Evolutionary conservation across 495 filamentous ascomycete genomes (phyloP), one percentile per base, ranked within the genome.

Genomic region (Staphylotrichum longicolle): DNA sequence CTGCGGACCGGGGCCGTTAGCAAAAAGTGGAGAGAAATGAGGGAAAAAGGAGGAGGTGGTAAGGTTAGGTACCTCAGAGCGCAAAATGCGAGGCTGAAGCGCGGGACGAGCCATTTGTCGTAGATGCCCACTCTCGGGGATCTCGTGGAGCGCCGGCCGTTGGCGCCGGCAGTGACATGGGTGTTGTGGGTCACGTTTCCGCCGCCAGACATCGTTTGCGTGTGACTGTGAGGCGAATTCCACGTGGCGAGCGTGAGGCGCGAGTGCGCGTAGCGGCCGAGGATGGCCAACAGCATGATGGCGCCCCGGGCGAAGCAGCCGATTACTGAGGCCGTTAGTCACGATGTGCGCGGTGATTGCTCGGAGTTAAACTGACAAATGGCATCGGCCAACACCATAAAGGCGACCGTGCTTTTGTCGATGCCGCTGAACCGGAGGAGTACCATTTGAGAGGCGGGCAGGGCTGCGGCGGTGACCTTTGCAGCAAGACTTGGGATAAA

Each of bases 1-100:
- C 63, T 71, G 57, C 4, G 7, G 3, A 15, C 1, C 7, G 2
- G 33, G 11, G 1, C 15, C 1, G 10, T 30, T 7, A n/a, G 14
- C 20, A 27, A 7, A 9, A 10, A 27, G 41, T 4, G 42, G 54
- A 61, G 12, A 45, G 11, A 37, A 32, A 30, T 8, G 27, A 14
- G 27, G 45, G 37, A 42, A 27, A 27, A 32, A 46, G 14, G 7
- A 32, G 4, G 20, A 27, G 20, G 20, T 27, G 20, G 20, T 27
- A 27, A 27, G 20, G 20, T 27, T 27, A 27, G 68, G 8, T 50
- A 71, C 65, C 71, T 73, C 1, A 82, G 64, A 20, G 79, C 73
- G n/a, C 72, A 46, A 54, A 82, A 79, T 27, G 72, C 78, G 32
- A 80, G 72, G 2, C 75, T 70, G 58, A 81, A 82, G 27, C 79